phyloP scores from a whole-genome alignment of 768 basidiomycete species.

The Paxillus ammoniavirescens region DNA sequence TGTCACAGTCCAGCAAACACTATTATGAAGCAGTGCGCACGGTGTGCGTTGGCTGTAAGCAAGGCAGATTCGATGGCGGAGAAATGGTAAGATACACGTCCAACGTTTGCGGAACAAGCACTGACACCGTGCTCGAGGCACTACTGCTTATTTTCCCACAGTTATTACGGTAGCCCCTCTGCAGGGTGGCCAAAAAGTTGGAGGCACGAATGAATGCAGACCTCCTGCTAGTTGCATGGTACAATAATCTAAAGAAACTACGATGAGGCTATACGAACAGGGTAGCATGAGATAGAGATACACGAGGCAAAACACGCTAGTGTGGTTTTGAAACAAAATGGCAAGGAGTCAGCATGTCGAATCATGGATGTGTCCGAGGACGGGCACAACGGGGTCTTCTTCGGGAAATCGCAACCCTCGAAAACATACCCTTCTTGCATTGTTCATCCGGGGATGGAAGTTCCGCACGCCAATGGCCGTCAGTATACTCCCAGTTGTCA shows the following conservation, averaged over 20 bases:
- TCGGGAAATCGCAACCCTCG: conserved; percentile 19
- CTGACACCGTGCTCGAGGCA: too few relatives aligned
- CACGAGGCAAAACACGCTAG: not conserved
- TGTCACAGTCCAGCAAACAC: not conserved
- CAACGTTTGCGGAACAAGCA: not conserved
- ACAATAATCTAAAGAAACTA: not conserved
- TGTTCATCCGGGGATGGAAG: conserved; percentile 50
- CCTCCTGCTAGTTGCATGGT: too few relatives aligned
- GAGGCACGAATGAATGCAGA: too few relatives aligned
- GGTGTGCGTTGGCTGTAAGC: not conserved
- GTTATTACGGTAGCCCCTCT: not conserved
- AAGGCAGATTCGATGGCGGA: not conserved
- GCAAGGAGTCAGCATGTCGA: not conserved
- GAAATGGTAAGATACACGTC: not conserved
- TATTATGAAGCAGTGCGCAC: not conserved
- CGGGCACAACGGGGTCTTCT: conserved; percentile 1
- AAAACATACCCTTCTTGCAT: conserved; percentile 41
- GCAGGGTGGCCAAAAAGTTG: too few relatives aligned
- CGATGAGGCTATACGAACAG: not conserved
- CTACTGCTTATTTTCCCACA: not conserved
- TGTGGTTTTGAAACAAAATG: not conserved
- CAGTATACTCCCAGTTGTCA: conserved; percentile 45
- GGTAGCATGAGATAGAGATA: not conserved
- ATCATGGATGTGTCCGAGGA: conserved; percentile 4
- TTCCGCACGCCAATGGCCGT: conserved; percentile 55